phyloP scores from a whole-genome alignment of 1,139 yeast genomes.

The Diutina pseudorugosa region DNA sequence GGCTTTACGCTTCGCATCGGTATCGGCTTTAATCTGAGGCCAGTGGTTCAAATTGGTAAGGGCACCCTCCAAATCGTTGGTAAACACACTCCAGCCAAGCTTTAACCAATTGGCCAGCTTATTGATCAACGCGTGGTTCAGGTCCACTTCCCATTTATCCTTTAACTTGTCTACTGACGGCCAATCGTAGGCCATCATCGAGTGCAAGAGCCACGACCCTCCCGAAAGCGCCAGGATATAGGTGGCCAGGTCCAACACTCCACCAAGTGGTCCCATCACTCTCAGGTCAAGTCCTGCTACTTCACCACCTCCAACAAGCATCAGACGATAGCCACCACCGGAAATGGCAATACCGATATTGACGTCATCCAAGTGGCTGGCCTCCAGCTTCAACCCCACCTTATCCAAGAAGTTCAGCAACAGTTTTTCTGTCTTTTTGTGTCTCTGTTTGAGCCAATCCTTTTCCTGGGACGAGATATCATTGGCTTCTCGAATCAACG shows the following conservation, averaged over 20 bases:
- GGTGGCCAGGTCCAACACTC: neutral
- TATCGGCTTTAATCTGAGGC: constrained; percentile 33
- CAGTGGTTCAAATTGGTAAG: constrained; percentile 21
- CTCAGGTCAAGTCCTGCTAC: constrained; percentile 1
- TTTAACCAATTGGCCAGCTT: constrained; percentile 12
- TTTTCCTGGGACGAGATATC: constrained; percentile 24
- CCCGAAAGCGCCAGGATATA: constrained; percentile 1
- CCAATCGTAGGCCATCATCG: constrained; percentile 1
- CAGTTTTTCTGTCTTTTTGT: neutral
- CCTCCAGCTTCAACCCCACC: neutral
- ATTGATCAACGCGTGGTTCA: constrained; percentile 18
- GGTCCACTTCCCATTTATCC: constrained; percentile 27
- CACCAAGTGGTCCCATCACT: neutral
- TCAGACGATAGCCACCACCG: constrained; percentile 1
- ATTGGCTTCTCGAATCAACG: constrained; percentile 16
- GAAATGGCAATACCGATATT: neutral
- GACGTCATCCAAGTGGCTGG: neutral
- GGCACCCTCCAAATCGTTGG: constrained; percentile 15
- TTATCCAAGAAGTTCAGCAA: neutral
- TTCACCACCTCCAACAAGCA: constrained; percentile 2
- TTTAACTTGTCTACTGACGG: constrained; percentile 5
- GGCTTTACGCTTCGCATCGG: constrained; percentile 53
- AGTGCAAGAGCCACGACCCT: neutral
- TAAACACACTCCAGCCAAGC: constrained; percentile 14
- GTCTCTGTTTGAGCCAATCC: constrained; percentile 5